Evolutionary conservation across 345 rosid species (phyloP).

Genomic region (Noccaea bulbosa): DNA sequence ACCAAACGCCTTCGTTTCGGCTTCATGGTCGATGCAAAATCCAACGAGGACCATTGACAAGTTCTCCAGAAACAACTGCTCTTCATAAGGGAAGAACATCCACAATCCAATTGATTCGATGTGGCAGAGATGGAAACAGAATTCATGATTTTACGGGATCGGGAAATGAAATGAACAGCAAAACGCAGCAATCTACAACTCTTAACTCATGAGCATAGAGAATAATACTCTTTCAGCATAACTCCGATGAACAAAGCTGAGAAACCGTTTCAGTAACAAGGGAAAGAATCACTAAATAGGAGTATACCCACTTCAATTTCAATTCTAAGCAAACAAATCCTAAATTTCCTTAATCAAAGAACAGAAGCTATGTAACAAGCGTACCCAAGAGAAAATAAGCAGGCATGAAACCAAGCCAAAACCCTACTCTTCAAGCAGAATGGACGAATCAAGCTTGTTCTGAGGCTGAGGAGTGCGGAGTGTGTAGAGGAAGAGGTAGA

Average conservation of each 20-base stretch:
- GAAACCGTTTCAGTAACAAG: not conserved
- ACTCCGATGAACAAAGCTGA: not conserved
- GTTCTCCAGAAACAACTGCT: not conserved
- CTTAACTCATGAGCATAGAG: conserved; percentile 16
- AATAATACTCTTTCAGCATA: conserved; percentile 5
- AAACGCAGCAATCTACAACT: conserved; percentile 26
- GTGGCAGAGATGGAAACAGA: conserved; percentile 36
- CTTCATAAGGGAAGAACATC: conserved; percentile 13
- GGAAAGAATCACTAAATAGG: not conserved
- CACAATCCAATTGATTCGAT: conserved; percentile 39
- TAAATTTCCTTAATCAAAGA: not conserved
- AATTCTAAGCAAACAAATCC: conserved; percentile 13
- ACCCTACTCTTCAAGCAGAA: not conserved
- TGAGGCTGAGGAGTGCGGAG: not conserved
- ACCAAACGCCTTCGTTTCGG: conserved; percentile 35
- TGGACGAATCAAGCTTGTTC: conserved; percentile 9
- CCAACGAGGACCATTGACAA: conserved; percentile 27
- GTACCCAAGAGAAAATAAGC: not conserved
- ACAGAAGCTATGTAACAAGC: not conserved
- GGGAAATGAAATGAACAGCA: not conserved
- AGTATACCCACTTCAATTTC: conserved; percentile 16
- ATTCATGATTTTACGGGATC: conserved; percentile 31
- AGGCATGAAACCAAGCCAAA: not conserved
- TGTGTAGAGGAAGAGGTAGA: not conserved
- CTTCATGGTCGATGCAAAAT: conserved; percentile 38